Conservation (phyloP, 2,329 filamentous ascomycete species). For the Aspergillus cejpii region DNA sequence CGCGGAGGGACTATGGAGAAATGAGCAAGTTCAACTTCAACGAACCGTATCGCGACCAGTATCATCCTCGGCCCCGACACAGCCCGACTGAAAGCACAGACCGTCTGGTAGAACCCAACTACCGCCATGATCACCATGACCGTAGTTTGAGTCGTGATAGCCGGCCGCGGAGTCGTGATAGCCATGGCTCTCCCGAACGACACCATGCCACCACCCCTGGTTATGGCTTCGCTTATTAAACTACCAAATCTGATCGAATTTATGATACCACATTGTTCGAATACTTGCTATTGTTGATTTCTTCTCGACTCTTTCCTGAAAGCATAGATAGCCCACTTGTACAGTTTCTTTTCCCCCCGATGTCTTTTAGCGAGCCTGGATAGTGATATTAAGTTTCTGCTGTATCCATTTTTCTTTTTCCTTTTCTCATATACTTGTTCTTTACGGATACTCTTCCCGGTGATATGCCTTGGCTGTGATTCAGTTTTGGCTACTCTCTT, state of each 20-base stretch:
- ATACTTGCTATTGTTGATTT: constrained; percentile 4
- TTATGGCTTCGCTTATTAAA: constrained; percentile 33
- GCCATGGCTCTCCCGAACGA: constrained; percentile 29
- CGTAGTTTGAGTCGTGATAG: constrained; percentile 25
- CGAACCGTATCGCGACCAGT: constrained; percentile 35
- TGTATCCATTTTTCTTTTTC: background rate
- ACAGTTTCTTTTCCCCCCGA: background rate
- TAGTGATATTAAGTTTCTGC: constrained; percentile 2
- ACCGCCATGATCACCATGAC: constrained; percentile 20
- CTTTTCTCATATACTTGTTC: background rate
- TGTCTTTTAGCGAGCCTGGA: constrained; percentile 20
- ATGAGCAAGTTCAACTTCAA: constrained; percentile 40
- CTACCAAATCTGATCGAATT: constrained; percentile 1
- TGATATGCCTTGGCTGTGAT: background rate
- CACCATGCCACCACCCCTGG: constrained; percentile 25
- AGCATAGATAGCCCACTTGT: background rate
- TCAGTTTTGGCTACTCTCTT: background rate
- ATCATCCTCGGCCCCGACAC: constrained; percentile 20
- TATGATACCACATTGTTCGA: constrained; percentile 5
- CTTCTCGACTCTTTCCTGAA: background rate
- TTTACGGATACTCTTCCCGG: background rate
- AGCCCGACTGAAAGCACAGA: constrained; percentile 31
- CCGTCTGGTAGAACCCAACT: constrained; percentile 27
- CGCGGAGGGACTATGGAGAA: constrained; percentile 30
- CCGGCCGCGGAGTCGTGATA: constrained; percentile 19